Evolutionary conservation across 306 rosid genomes (phyloP).

Genomic region (Prunus mume): DNA sequence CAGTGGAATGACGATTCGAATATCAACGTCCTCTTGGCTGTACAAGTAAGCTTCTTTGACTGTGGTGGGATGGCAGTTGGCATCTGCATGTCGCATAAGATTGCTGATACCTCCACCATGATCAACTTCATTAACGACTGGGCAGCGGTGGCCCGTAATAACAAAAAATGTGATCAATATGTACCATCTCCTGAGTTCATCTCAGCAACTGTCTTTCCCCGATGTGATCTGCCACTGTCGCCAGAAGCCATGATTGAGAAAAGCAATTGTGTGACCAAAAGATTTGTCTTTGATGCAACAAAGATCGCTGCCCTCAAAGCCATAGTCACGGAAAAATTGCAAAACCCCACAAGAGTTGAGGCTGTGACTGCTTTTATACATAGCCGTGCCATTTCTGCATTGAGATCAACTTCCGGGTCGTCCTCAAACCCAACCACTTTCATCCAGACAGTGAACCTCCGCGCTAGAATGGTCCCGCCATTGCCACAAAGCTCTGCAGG

Average conservation of each 20-base stretch:
- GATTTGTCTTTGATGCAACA: conserved; percentile 33
- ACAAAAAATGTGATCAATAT: background rate
- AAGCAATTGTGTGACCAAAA: conserved; percentile 5
- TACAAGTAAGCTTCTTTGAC: conserved; percentile 40
- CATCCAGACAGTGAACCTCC: conserved; percentile 22
- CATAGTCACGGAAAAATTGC: conserved; percentile 14
- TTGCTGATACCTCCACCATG: conserved; percentile 39
- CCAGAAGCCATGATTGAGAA: background rate
- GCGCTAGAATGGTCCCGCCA: conserved; percentile 35
- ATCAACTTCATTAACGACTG: conserved; percentile 43
- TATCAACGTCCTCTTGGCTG: conserved; percentile 10
- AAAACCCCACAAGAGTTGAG: conserved; percentile 38
- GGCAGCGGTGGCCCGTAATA: conserved; percentile 32
- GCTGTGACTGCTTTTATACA: conserved; percentile 37
- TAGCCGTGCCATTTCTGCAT: conserved; percentile 19
- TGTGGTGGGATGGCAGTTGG: conserved; percentile 44
- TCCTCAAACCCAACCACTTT: background rate
- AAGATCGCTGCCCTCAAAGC: conserved; percentile 33
- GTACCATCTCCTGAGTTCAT: conserved; percentile 4
- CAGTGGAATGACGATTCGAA: conserved; percentile 17
- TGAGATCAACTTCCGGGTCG: background rate
- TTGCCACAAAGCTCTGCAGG: conserved; percentile 32
- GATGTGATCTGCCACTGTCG: conserved; percentile 10
- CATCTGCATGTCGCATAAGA: conserved; percentile 46
- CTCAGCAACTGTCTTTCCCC: conserved; percentile 23